Evolutionary conservation across 148 eudicot genomes (phyloP).

Genomic region (Hydrangea macrophylla): DNA sequence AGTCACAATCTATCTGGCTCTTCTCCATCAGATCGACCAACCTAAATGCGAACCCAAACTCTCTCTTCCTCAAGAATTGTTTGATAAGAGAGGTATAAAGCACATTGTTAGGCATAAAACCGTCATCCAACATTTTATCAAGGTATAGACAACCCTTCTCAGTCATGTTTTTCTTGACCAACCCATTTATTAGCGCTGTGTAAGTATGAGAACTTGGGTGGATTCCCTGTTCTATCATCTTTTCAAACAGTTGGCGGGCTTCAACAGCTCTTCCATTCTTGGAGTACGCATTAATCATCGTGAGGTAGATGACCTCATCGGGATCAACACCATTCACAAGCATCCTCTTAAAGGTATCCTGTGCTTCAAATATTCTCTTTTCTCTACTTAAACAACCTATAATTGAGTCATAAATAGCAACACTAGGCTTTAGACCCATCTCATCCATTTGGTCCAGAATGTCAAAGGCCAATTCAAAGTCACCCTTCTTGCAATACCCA

Average conservation of each 20-base stretch:
- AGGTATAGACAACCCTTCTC: conserved; percentile 33
- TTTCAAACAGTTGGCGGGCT: conserved; percentile 33
- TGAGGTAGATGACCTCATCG: conserved; percentile 32
- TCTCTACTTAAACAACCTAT: conserved; percentile 36
- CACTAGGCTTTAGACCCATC: conserved; percentile 31
- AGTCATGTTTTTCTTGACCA: conserved; percentile 42
- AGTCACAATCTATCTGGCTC: conserved; percentile 31
- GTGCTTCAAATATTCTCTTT: conserved; percentile 31
- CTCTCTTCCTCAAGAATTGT: conserved; percentile 37
- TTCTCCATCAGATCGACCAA: conserved; percentile 38
- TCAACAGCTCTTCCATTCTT: conserved; percentile 31
- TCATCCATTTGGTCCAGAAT: conserved; percentile 30
- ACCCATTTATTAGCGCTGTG: conserved; percentile 42
- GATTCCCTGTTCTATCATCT: conserved; percentile 31
- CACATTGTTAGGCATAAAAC: conserved; percentile 38
- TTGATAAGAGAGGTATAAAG: conserved; percentile 44
- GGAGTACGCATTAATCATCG: conserved; percentile 45
- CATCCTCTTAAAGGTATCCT: conserved; percentile 33
- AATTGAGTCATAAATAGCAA: conserved; percentile 37
- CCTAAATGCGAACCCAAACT: conserved; percentile 35
- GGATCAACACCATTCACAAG: conserved; percentile 35
- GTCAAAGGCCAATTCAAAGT: conserved; percentile 26
- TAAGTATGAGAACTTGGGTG: conserved; percentile 37
- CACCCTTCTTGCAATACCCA: conserved; percentile 33
- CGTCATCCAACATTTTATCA: conserved; percentile 37